Evolutionary conservation across 495 filamentous ascomycete genomes (phyloP).

Genomic region (Xeromyces bisporus): DNA sequence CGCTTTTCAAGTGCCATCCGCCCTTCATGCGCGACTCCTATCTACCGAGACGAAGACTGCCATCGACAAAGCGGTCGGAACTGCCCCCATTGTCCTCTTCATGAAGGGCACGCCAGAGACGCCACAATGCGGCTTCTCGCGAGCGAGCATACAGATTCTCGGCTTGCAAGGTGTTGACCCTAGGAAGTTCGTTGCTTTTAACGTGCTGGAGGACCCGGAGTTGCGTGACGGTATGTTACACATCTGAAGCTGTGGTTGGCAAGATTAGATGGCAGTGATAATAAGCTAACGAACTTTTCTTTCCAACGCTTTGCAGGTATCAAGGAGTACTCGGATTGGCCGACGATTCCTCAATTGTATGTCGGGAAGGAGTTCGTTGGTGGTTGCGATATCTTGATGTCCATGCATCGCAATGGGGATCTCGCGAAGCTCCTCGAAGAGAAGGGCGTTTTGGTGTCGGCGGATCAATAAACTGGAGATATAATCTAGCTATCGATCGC

Average conservation of each 20-base stretch:
- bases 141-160: constrained; percentile 86
- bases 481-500: too few relatives aligned
- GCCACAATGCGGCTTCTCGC: constrained; percentile 95
- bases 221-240: constrained; percentile 58
- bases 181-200: constrained; percentile 90
- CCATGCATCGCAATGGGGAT: constrained; percentile 94
- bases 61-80: constrained; percentile 72
- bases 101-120: constrained; percentile 98
- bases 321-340: constrained; percentile 98
- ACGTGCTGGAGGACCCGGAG: constrained; percentile 83
- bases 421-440: constrained; percentile 81
- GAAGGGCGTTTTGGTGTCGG: constrained; percentile 60
- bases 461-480: constrained; percentile 22
- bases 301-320: constrained; percentile 42
- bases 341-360: constrained; percentile 94
- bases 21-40: constrained; percentile 41
- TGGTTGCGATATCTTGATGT: constrained; percentile 90
- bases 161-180: constrained; percentile 91
- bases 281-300: constrained; percentile 3
- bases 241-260: background rate
- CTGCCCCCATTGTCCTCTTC: constrained; percentile 86
- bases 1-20: constrained; percentile 16
- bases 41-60: constrained; percentile 59
- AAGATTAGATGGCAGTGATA: too few relatives aligned
- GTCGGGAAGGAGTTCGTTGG: constrained; percentile 90